Evolutionary conservation across 148 eudicot genomes (phyloP).

Genomic region (Persicaria tinctoria): DNA sequence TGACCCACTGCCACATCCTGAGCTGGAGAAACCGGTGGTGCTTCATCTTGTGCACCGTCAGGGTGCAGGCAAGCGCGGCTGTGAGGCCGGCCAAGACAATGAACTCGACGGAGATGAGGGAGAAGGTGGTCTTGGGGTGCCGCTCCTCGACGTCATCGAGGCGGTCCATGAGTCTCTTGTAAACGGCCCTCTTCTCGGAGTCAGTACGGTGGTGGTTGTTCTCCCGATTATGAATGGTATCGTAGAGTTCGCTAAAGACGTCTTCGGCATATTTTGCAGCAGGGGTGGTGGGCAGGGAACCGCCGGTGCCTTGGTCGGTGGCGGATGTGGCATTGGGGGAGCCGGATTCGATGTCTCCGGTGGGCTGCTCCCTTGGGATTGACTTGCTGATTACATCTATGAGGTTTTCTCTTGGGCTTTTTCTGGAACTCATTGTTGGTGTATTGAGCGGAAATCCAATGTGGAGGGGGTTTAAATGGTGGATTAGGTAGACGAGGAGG

Average conservation of each 20-base stretch:
- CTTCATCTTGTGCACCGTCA: neutral
- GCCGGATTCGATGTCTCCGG: neutral
- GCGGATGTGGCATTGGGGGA: neutral
- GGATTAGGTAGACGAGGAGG: no score
- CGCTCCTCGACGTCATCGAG: neutral
- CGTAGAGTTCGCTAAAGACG: no score
- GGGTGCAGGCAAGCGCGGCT: neutral
- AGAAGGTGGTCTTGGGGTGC: neutral
- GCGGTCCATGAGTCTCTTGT: neutral
- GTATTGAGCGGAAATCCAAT: neutral
- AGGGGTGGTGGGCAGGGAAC: no score
- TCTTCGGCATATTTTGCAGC: no score
- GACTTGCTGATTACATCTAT: no score
- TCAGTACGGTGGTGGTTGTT: no score
- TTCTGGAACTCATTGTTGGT: neutral
- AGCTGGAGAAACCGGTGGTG: neutral
- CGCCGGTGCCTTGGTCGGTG: no score
- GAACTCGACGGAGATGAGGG: neutral
- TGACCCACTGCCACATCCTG: slow-evolving; percentile 7
- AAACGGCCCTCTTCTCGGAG: neutral
- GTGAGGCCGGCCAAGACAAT: neutral
- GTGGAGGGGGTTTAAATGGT: no score
- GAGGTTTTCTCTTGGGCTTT: no score
- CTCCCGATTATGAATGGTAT: no score
- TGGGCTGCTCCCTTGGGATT: neutral